Evolutionary conservation across 2,329 filamentous ascomycete species (phyloP), one percentile per base, ranked within the genome.

Genomic region (Dactylellina parvicollis): DNA sequence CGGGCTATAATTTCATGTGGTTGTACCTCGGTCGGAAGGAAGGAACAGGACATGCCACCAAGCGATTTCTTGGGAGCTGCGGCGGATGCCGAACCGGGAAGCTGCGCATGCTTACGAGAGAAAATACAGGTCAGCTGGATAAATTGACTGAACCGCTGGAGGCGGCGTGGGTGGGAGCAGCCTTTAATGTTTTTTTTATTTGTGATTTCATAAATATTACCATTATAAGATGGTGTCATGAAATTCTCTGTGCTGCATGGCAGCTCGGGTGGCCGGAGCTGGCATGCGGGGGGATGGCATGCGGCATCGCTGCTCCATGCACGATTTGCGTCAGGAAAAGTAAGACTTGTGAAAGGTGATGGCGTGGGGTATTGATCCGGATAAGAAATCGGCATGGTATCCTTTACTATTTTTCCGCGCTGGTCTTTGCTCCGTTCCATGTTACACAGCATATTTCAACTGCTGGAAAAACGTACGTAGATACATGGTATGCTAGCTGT

Each of bases 11-110:
- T 73, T 73, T 73, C 69, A 73, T 73, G 69, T 73, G 69, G 60
- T 73, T 66, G 60, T 65, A 73, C 69, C 69, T 73, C 69, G 69
- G 69, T 73, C 69, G 69, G 69, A 66, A 65, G 69, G 69, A 73
- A 65, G 38, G n/a, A 32, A 40, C 10, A 46, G 14, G 28, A 14
- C 22, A 34, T 44, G 22, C 18, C 38, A 22, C 28, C 20, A 18
- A n/a, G 16, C 10, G 10, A 30, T 30, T 47, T 34, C 14, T 26
- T 56, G 30, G 59, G 20, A 30, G 46, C 26, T 47, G 28, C 69
- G 69, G 69, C 54, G 69, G 54, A 40, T 46, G 44, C 67, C 67
- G 67, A 72, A 72, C 67, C 44, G 59, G 67, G 67, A 56, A 72
- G 57, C 42, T 72, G 57, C 12, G 32, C 42, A 32, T 30, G 64